These are phyloP conservation scores for Phoenix dactylifera DNA, from an alignment of 176 grass and related monocot species.

Conservation along the genomic window DNA sequence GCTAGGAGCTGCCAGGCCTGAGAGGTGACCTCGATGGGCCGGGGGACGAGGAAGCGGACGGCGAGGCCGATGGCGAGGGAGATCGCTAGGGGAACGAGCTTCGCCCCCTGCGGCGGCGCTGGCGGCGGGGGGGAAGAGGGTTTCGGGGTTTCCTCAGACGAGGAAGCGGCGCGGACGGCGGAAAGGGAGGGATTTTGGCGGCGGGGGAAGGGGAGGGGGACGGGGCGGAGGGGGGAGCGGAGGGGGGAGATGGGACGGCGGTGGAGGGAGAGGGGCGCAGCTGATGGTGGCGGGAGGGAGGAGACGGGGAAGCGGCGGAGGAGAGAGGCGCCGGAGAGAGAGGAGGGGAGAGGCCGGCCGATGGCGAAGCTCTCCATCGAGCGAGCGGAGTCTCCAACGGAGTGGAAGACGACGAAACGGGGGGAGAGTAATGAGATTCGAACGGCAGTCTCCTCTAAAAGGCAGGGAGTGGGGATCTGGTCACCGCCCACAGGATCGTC, in stretches of 20 bases:
- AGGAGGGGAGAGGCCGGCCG: constrained; percentile 9
- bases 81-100: constrained; percentile 41
- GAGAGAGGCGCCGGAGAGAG: no score
- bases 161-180: constrained; percentile 12
- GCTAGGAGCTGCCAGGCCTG: constrained; percentile 94
- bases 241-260: constrained; percentile 8
- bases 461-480: no score
- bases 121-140: not conserved
- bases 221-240: not conserved
- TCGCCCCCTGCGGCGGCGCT: constrained; percentile 28
- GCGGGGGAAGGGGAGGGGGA: not conserved
- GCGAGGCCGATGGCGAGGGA: constrained; percentile 66
- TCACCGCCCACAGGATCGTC: no score
- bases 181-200: not conserved
- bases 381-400: not conserved
- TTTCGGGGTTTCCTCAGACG: not conserved
- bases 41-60: constrained; percentile 56
- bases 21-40: constrained; percentile 39
- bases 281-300: not conserved
- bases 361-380: constrained; percentile 40
- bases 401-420: not conserved
- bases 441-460: no score
- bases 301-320: no score
- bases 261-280: constrained; percentile 3
- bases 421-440: no score